A percentile compares a stretch with the other conserved stretches of the same genome.
These are phyloP conservation scores for Eimeria falciformis DNA, from an alignment of 169 alveolate genomes.

Conservation along the genomic window DNA sequence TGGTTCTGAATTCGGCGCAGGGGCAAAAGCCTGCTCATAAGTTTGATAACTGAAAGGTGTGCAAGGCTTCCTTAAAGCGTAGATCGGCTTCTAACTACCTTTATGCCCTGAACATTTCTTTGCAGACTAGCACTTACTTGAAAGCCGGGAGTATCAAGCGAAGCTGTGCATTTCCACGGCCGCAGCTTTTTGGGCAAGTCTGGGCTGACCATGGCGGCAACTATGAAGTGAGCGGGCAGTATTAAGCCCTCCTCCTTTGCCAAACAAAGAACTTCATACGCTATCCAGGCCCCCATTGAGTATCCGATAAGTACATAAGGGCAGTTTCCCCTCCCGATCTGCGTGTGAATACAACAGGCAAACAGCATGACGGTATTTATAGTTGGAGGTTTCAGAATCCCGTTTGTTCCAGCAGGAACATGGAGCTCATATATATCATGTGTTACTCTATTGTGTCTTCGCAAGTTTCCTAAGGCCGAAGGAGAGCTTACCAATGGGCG, in stretches of 20 bases:
- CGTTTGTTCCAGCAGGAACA: too few relatives aligned
- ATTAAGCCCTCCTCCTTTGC: background rate
- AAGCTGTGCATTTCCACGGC: slow-evolving; percentile 27
- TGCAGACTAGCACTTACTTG: slow-evolving; percentile 36
- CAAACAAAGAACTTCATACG: slow-evolving; percentile 26
- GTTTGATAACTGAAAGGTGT: too few relatives aligned
- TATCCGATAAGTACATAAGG: slow-evolving; percentile 61
- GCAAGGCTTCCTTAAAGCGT: too few relatives aligned
- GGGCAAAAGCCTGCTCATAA: too few relatives aligned
- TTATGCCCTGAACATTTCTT: background rate
- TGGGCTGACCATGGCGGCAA: slow-evolving; percentile 63
- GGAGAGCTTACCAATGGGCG: slow-evolving; percentile 8
- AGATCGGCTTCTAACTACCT: too few relatives aligned
- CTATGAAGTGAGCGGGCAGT: slow-evolving; percentile 29
- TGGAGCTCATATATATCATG: too few relatives aligned
- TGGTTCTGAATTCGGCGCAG: slow-evolving; percentile 18
- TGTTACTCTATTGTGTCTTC: too few relatives aligned
- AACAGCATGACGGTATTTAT: too few relatives aligned
- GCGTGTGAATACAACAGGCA: too few relatives aligned
- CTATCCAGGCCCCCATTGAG: slow-evolving; percentile 68
- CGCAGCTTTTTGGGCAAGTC: background rate
- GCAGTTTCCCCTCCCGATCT: background rate
- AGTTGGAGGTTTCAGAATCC: too few relatives aligned
- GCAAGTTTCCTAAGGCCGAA: too few relatives aligned
- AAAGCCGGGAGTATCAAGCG: slow-evolving; percentile 9